Conservation (phyloP, 2,329 filamentous ascomycete genomes). For the Zelopaecilomyces penicillatus region DNA sequence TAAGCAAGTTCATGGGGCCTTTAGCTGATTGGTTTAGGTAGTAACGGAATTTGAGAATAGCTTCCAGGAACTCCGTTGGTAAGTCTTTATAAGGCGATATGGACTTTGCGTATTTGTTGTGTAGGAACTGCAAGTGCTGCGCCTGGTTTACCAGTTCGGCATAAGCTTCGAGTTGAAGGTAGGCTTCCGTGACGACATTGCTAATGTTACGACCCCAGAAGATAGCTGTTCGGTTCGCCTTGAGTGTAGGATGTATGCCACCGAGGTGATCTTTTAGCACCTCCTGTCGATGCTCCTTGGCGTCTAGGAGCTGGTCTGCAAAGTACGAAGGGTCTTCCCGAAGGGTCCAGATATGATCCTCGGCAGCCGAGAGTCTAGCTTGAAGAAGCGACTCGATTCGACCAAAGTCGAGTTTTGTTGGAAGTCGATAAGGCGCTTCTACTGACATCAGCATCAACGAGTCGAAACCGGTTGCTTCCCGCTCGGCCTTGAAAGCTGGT, state of each 20-base stretch:
- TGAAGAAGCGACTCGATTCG: slow-evolving; percentile 35
- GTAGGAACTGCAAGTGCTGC: slow-evolving; percentile 17
- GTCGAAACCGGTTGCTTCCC: slow-evolving; percentile 22
- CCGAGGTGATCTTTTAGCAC: slow-evolving; percentile 31
- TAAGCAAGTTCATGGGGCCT: slow-evolving; percentile 19
- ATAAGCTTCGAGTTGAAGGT: slow-evolving; percentile 29
- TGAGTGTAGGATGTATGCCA: slow-evolving; percentile 17
- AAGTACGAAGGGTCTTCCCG: slow-evolving; percentile 54
- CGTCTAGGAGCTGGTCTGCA: slow-evolving; percentile 31
- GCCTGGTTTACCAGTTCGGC: slow-evolving; percentile 27
- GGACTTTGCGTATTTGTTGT: slow-evolving; percentile 20
- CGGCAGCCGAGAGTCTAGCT: slow-evolving; percentile 31
- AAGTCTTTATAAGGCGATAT: slow-evolving; percentile 25
- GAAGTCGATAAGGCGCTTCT: slow-evolving; percentile 46
- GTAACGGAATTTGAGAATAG: slow-evolving; percentile 32
- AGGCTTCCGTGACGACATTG: slow-evolving; percentile 22
- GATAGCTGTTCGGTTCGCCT: slow-evolving; percentile 5
- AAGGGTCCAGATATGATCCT: slow-evolving; percentile 47
- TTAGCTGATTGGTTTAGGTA: slow-evolving; percentile 26
- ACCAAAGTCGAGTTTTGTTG: slow-evolving; percentile 35
- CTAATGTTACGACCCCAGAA: slow-evolving; percentile 34
- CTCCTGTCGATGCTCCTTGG: slow-evolving; percentile 38
- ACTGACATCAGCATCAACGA: slow-evolving; percentile 32
- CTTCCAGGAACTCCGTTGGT: slow-evolving; percentile 23
- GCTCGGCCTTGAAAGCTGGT: slow-evolving; percentile 22